Percentiles rank a stretch among this genome's conserved stretches.
These are phyloP conservation scores for Leccinum subtestaceum DNA, from an alignment of 768 basidiomycete species.

Conservation along the genomic window DNA sequence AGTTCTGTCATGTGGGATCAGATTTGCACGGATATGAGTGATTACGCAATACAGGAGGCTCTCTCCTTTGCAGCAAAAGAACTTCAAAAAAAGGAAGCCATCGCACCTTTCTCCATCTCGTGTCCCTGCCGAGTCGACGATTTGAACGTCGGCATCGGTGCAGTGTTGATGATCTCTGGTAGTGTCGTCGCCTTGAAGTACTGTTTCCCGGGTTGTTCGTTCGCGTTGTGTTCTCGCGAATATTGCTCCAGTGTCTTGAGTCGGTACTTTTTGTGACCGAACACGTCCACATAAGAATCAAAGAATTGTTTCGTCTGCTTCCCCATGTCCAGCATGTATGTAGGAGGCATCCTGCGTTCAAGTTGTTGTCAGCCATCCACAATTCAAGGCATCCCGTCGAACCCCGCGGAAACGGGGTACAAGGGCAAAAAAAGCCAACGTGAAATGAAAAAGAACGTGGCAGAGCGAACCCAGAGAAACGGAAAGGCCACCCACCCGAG, in stretches of 20 bases:
- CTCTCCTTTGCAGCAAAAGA: neutral
- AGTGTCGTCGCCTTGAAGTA: constrained; percentile 95
- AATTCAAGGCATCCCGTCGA: neutral
- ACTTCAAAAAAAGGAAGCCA: neutral
- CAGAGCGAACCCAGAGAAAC: neutral
- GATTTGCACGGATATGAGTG: constrained; percentile 12
- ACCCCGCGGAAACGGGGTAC: neutral
- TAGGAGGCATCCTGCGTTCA: constrained; percentile 71
- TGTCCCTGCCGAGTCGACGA: constrained; percentile 64
- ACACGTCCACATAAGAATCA: constrained; percentile 69
- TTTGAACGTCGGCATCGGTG: constrained; percentile 88
- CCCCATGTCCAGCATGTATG: constrained; percentile 92
- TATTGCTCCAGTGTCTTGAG: constrained; percentile 95
- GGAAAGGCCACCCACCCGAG: constrained; percentile 67
- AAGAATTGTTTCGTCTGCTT: constrained; percentile 96
- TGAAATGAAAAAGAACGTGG: neutral
- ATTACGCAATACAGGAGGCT: constrained; percentile 7
- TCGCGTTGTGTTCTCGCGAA: constrained; percentile 88
- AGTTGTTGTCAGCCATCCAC: neutral
- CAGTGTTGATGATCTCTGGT: constrained; percentile 93
- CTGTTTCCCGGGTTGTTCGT: constrained; percentile 98
- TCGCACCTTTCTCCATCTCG: constrained; percentile 87
- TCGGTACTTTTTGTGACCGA: constrained; percentile 79
- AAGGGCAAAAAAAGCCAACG: neutral
- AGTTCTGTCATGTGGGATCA: constrained; percentile 57